A percentile compares a stretch with the other conserved stretches of the same genome.
Conservation (phyloP, 495 filamentous ascomycete genomes). For the Hypomontagnella submonticulosa region DNA sequence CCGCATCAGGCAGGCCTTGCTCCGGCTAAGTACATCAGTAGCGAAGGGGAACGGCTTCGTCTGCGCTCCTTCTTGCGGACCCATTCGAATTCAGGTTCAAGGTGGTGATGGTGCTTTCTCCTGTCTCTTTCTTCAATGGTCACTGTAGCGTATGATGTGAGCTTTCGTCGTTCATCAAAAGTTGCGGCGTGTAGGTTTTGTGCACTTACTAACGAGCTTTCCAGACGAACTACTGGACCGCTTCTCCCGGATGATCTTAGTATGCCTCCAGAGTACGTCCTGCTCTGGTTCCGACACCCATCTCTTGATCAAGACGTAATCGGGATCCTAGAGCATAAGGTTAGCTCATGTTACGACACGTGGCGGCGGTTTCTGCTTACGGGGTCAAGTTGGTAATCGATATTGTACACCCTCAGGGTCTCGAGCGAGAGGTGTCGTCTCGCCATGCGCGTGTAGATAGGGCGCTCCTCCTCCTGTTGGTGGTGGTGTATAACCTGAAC, state of each 20-base stretch:
- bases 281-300: conserved; percentile 80
- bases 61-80: conserved; percentile 71
- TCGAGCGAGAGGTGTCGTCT: conserved; percentile 66
- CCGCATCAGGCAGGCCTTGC: conserved; percentile 49
- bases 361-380: conserved; percentile 48
- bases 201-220: conserved; percentile 49
- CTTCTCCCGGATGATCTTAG: conserved; percentile 68
- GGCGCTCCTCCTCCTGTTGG: conserved; percentile 45
- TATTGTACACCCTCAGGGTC: conserved; percentile 60
- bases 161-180: background rate
- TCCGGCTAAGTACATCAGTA: conserved; percentile 62
- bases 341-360: conserved; percentile 40
- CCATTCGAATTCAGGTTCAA: conserved; percentile 60
- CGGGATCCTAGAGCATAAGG: conserved; percentile 62
- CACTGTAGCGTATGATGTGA: conserved; percentile 33
- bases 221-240: conserved; percentile 25
- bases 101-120: conserved; percentile 64
- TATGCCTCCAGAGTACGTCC: conserved; percentile 77
- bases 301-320: conserved; percentile 79
- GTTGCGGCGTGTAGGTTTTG: background rate
- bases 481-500: background rate
- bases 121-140: conserved; percentile 63
- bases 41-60: conserved; percentile 58
- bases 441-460: conserved; percentile 68
- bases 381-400: conserved; percentile 64